Base-by-base conservation (phyloP, 106 monocot species). In the Xerophyta viscosa region DNA sequence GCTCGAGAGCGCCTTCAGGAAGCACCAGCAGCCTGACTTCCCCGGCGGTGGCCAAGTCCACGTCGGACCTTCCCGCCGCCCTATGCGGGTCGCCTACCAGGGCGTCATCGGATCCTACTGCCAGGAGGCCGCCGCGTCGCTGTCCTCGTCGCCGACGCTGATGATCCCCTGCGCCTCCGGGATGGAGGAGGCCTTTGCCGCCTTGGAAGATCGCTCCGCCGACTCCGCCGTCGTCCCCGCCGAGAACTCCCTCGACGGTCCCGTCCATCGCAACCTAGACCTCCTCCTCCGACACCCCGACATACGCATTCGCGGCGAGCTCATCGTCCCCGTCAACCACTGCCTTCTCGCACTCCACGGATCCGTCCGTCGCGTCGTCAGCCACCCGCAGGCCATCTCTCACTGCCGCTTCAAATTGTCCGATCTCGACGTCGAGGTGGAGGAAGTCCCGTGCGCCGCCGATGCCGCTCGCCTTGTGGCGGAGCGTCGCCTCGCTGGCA, bases 191-290 rank as follows among this genome's bases (percentile, higher is more conserved):
- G 75, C 75, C 52, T 84, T 84, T 68, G 48, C 67, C 9, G 64
- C 75, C 18, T 58, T 85, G 0, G 75, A 85, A 41, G 39, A 64
- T 31, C 42, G 66, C 20, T 61, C 64, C 12, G 84, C 79, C 24
- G 79, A 84, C 55, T 71, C 61, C 17, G 84, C 84, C 20, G 61
- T 84, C 22, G 72, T 84, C 11, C 84, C 84, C 6, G 67, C 71
- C 9, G 84, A 84, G 42, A 84, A 84, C 71, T 84, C 84, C 57
- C 14, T 84, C 29, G 84, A 84, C 55, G 84, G 84, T 2, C 67
- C 84, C 48, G 68, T 84, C 29, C 70, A 55, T 37, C 70, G 84
- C 26, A 84, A 84, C 52, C 50, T 84, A 28, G 84, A 84, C 26
- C 84, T 84, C 31, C 70, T 84, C 29, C 54, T 84, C 53, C 78